Conservation (phyloP, 148 eudicot genomes). For the Salicornia ramosissima region DNA sequence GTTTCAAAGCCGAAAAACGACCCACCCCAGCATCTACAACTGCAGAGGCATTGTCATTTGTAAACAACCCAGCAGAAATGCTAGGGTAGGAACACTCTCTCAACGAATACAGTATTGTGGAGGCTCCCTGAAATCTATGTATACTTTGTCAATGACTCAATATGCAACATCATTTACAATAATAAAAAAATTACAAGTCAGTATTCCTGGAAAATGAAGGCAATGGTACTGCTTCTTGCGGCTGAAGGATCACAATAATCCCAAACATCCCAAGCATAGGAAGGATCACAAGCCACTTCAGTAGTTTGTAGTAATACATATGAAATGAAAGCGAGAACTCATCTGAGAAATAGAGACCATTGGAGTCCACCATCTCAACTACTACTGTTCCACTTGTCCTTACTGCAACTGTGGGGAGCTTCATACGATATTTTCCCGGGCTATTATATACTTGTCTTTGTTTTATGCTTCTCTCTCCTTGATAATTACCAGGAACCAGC, state of each 20-base stretch:
- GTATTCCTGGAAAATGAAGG: conserved; percentile 91
- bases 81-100: neutral
- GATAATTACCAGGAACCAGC: conserved; percentile 95
- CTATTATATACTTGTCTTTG: conserved; percentile 50
- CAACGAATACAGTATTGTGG: neutral
- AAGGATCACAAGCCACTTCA: conserved; percentile 91
- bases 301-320: conserved; percentile 78
- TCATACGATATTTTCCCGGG: conserved; percentile 68
- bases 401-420: conserved; percentile 88
- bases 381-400: conserved; percentile 82
- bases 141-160: conserved; percentile 5
- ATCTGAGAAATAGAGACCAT: conserved; percentile 75
- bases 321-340: conserved; percentile 92
- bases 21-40: neutral
- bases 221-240: conserved; percentile 82
- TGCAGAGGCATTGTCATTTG: neutral
- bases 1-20: neutral
- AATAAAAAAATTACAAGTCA: conserved; percentile 46
- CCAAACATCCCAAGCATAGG: conserved; percentile 98
- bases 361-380: conserved; percentile 83
- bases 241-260: conserved; percentile 72
- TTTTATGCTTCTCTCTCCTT: conserved; percentile 85
- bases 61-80: neutral
- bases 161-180: conserved; percentile 3
- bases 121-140: neutral